These are phyloP conservation scores for Colletotrichum liriopes DNA, from an alignment of 2,329 filamentous ascomycete species.

Conservation along the genomic window DNA sequence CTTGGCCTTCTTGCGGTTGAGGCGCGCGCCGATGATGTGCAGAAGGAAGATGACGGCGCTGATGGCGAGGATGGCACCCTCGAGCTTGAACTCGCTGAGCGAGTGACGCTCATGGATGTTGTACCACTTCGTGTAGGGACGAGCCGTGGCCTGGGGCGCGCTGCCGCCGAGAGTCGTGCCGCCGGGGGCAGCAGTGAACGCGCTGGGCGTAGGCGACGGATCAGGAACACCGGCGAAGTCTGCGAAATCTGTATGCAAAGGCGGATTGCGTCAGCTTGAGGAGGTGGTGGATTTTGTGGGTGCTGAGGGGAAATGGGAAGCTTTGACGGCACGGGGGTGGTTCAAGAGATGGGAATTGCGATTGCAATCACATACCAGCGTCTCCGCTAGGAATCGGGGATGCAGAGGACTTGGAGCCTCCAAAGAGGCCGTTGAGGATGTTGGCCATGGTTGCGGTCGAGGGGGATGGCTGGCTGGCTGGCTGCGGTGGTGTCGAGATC, in stretches of 20 bases:
- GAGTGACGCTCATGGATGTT: constrained; percentile 93
- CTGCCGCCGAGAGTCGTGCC: constrained; percentile 63
- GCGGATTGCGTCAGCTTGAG: constrained; percentile 47
- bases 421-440: constrained; percentile 79
- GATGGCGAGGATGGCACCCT: constrained; percentile 85
- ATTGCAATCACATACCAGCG: constrained; percentile 69
- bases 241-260: constrained; percentile 80
- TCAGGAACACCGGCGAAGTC: constrained; percentile 89
- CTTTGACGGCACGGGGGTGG: constrained; percentile 24
- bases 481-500: constrained; percentile 44
- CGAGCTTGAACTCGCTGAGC: constrained; percentile 86
- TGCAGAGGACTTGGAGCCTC: constrained; percentile 73
- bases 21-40: constrained; percentile 84
- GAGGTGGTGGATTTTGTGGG: constrained; percentile 37
- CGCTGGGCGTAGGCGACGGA: constrained; percentile 68
- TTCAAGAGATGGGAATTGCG: constrained; percentile 28
- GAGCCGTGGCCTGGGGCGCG: constrained; percentile 62
- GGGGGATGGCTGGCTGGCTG: constrained; percentile 25
- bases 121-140: constrained; percentile 95
- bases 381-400: constrained; percentile 68
- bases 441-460: constrained; percentile 65
- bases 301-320: constrained; percentile 37
- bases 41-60: constrained; percentile 82
- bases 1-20: constrained; percentile 85
- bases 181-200: constrained; percentile 58